These are phyloP conservation scores for Cochlearia excelsa DNA, from an alignment of 345 rosid species.

Conservation along the genomic window DNA sequence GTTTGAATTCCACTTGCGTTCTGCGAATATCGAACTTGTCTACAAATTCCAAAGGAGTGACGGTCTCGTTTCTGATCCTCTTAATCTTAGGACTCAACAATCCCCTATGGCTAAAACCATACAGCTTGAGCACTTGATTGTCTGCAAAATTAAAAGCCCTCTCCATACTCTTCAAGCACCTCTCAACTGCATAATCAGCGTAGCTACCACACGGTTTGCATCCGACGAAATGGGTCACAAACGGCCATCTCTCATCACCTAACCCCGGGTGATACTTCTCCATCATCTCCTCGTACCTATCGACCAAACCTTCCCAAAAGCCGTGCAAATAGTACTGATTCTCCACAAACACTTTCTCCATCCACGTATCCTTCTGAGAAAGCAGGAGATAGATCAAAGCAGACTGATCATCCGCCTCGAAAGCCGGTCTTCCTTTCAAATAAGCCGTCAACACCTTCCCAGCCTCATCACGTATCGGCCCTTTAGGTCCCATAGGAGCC, in stretches of 20 bases:
- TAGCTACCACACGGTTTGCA: no score
- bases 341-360: slow-evolving; percentile 85
- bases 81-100: no score
- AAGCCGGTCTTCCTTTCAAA: slow-evolving; percentile 83
- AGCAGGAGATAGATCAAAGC: slow-evolving; percentile 84
- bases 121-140: no score
- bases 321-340: slow-evolving; percentile 90
- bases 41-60: no score
- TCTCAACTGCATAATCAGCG: no score
- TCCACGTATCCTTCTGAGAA: slow-evolving; percentile 81
- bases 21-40: no score
- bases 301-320: slow-evolving; percentile 96
- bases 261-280: slow-evolving; percentile 94
- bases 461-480: slow-evolving; percentile 78
- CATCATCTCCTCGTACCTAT: slow-evolving; percentile 90
- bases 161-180: no score
- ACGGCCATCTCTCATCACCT: slow-evolving; percentile 99
- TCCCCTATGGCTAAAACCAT: no score
- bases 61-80: no score
- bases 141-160: no score
- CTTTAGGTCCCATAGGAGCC: slow-evolving; percentile 98
- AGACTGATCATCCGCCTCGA: slow-evolving; percentile 95
- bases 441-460: slow-evolving; percentile 86
- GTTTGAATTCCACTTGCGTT: no score
- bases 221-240: slow-evolving; percentile 10